Conservation (phyloP, 2,329 filamentous ascomycete species). For the Ceratocystis diversiconidia region DNA sequence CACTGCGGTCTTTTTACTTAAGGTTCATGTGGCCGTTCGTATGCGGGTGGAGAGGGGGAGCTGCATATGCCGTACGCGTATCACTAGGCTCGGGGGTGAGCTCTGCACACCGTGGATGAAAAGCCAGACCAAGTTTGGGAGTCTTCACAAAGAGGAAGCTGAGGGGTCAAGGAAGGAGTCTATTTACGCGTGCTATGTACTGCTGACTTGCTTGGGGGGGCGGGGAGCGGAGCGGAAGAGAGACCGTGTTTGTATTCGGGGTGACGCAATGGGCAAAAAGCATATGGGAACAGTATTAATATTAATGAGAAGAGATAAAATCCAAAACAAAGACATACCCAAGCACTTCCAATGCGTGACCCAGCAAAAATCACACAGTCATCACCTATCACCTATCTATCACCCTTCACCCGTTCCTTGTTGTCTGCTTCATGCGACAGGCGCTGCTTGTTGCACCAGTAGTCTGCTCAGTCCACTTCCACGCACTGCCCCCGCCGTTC, state of each 20-base stretch:
- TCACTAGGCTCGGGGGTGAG: neutral
- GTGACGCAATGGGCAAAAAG: neutral
- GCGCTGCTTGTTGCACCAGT: no score
- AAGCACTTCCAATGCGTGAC: neutral
- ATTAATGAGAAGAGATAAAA: neutral
- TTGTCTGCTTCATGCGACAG: neutral
- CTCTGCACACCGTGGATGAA: neutral
- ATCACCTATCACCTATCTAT: neutral
- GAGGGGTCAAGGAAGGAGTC: no score
- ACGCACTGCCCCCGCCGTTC: neutral
- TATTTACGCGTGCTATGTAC: no score
- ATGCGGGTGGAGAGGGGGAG: neutral
- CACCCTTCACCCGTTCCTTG: neutral
- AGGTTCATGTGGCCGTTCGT: neutral
- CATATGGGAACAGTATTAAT: neutral
- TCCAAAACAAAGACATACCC: neutral
- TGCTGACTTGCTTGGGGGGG: neutral
- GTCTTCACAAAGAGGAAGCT: neutral
- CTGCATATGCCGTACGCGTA: neutral
- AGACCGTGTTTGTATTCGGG: neutral
- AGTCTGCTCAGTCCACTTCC: no score
- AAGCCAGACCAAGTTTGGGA: neutral
- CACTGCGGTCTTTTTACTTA: neutral
- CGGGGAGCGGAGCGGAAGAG: neutral
- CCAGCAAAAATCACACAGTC: neutral